phyloP scores from a whole-genome alignment of 768 basidiomycete species.

The Lyophyllum atratum region DNA sequence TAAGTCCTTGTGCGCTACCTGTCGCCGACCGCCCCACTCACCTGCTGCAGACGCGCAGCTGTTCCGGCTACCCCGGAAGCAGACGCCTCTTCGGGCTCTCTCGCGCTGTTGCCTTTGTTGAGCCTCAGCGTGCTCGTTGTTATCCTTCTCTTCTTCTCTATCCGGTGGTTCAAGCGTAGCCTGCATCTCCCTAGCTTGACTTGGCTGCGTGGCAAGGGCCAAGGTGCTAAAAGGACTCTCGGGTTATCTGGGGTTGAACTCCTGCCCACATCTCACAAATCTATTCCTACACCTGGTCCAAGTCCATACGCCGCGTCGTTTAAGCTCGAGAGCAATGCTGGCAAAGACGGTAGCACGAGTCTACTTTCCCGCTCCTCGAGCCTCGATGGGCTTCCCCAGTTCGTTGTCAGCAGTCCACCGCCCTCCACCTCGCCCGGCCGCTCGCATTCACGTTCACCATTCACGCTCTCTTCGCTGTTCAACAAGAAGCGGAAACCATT shows the following conservation, averaged over 20 bases:
- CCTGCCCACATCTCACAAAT: constrained; percentile 21
- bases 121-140: constrained; percentile 15
- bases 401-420: constrained; percentile 1
- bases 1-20: neutral
- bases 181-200: constrained; percentile 15
- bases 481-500: constrained; percentile 10
- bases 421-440: constrained; percentile 11
- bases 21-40: neutral
- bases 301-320: constrained; percentile 18
- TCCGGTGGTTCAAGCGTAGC: constrained; percentile 16
- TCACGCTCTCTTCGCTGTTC: constrained; percentile 14
- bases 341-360: constrained; percentile 11
- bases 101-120: constrained; percentile 16
- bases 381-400: constrained; percentile 17
- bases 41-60: constrained; percentile 14
- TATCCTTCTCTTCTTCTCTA: constrained; percentile 16
- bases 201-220: constrained; percentile 23
- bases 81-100: constrained; percentile 11
- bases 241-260: constrained; percentile 21
- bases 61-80: constrained; percentile 8
- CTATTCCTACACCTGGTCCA: constrained; percentile 13
- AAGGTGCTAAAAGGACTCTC: constrained; percentile 17
- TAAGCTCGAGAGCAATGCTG: constrained; percentile 18
- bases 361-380: constrained; percentile 22
- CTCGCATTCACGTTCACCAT: constrained; percentile 13